Evolutionary conservation across 2,329 filamentous ascomycete species (phyloP).

Genomic region (Colletotrichum sp.): DNA sequence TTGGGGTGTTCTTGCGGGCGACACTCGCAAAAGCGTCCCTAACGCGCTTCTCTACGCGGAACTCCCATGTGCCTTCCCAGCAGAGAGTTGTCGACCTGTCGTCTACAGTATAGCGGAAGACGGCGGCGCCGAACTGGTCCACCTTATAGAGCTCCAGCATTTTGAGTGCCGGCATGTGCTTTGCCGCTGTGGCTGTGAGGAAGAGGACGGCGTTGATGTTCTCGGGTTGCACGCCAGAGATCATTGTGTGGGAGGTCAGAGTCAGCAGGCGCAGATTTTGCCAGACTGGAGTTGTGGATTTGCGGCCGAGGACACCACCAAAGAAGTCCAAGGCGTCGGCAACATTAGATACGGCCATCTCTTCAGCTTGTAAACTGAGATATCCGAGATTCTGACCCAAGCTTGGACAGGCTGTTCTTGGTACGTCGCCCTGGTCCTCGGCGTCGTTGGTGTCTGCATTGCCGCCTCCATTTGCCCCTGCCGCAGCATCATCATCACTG

Average conservation of each 20-base stretch:
- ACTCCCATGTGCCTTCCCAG: constrained; percentile 20
- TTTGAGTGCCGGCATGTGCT: constrained; percentile 28
- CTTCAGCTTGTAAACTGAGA: constrained; percentile 21
- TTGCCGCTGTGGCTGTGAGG: constrained; percentile 25
- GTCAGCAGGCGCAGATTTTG: constrained; percentile 26
- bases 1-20: neutral
- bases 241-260: constrained; percentile 27
- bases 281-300: constrained; percentile 23
- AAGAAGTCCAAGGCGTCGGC: constrained; percentile 22
- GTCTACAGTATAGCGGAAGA: constrained; percentile 29
- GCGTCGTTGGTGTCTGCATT: neutral
- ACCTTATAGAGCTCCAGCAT: constrained; percentile 31
- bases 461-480: neutral
- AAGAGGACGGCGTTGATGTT: constrained; percentile 26
- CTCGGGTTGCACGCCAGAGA: constrained; percentile 21
- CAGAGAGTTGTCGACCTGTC: neutral
- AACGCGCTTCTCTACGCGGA: neutral
- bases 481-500: neutral
- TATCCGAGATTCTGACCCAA: constrained; percentile 18
- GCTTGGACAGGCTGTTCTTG: constrained; percentile 15
- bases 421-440: neutral
- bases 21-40: neutral
- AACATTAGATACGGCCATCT: constrained; percentile 23
- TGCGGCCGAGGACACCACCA: constrained; percentile 24
- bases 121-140: constrained; percentile 25